Evolutionary conservation across 2,329 filamentous ascomycete genomes (phyloP), one percentile per base, ranked within the genome.

Genomic region (Capronia americana): DNA sequence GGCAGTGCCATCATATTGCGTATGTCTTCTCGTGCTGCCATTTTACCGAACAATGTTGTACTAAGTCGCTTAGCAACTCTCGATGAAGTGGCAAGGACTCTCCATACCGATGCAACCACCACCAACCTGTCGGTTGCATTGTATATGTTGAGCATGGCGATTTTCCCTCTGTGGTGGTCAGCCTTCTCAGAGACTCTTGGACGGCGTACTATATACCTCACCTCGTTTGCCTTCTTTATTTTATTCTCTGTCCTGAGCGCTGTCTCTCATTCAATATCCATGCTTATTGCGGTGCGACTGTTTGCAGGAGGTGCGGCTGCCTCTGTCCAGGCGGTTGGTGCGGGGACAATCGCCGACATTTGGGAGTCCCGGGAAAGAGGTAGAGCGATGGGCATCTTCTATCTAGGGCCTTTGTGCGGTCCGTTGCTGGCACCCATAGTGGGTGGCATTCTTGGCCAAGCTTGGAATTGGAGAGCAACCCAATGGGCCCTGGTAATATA

Each of bases 121-220:
- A 87, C 89, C 63, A 96, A 95, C 76, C 75, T 95, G 64, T 89
- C 89, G 0, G 86, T 95, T 0, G 90, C 92, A 0, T 78, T 94
- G 64, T 95, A 93, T 76, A 92, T 95, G 91, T 82, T 95, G 4
- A 82, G 86, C 72, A 92, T 95, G 91, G 87, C 88, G 63, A 92
- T 95, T 53, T 94, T 93, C 71, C 92, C 92, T 0, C 82, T 96
- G 0, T 95, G 92, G 92, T 95, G 91, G 91, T 92, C 90, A 0
- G 89, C 89, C 1, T 93, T 95, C 74, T 92, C 90, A 8, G 92
- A 95, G 72, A 79, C 79, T 3, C 74, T 84, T 0, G 92, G 92
- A 12, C 86, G 92, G 48, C 86, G 92, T 24, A 88, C 87, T n/a
- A 90, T 96, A 71, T 95, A 94, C 75, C 78, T 96, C 34, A 79